Percentiles rank a stretch among this genome's conserved stretches.
These are phyloP conservation scores for Erodium maritimum DNA, from an alignment of 345 rosid species.

Conservation along the genomic window DNA sequence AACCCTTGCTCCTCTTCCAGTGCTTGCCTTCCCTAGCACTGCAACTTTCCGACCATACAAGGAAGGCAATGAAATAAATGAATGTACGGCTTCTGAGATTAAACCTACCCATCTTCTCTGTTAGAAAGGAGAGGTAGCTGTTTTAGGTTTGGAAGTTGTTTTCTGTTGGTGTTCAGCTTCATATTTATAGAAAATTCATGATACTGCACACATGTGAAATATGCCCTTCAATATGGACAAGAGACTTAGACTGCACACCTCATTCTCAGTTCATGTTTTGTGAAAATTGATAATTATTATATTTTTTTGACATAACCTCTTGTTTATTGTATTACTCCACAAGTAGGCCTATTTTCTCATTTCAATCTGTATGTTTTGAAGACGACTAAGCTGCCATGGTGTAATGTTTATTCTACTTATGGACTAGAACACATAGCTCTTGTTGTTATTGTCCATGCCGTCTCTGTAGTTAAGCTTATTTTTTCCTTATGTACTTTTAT, in stretches of 20 bases:
- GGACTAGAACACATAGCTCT: neutral
- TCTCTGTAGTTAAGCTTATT: neutral
- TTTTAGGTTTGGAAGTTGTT: constrained; percentile 5
- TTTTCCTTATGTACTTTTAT: too few relatives aligned
- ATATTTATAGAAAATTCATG: constrained; percentile 22
- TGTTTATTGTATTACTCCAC: neutral
- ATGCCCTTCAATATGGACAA: constrained; percentile 24
- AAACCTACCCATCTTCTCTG: constrained; percentile 22
- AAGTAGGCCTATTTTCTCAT: neutral
- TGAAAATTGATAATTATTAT: neutral
- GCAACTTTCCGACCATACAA: constrained; percentile 26
- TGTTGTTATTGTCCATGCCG: neutral
- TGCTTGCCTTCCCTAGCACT: constrained; percentile 36
- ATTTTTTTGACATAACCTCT: neutral
- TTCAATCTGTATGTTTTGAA: neutral
- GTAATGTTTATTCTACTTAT: neutral
- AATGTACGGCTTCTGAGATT: constrained; percentile 15
- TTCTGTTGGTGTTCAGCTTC: constrained; percentile 1
- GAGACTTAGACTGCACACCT: constrained; percentile 7
- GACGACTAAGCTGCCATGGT: neutral
- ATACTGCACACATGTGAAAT: constrained; percentile 13
- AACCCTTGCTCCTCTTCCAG: constrained; percentile 17
- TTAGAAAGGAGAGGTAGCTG: neutral
- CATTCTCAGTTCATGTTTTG: constrained; percentile 12
- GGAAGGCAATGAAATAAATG: constrained; percentile 16